Evolutionary conservation across 768 basidiomycete genomes (phyloP).

Genomic region (Russula foetens): DNA sequence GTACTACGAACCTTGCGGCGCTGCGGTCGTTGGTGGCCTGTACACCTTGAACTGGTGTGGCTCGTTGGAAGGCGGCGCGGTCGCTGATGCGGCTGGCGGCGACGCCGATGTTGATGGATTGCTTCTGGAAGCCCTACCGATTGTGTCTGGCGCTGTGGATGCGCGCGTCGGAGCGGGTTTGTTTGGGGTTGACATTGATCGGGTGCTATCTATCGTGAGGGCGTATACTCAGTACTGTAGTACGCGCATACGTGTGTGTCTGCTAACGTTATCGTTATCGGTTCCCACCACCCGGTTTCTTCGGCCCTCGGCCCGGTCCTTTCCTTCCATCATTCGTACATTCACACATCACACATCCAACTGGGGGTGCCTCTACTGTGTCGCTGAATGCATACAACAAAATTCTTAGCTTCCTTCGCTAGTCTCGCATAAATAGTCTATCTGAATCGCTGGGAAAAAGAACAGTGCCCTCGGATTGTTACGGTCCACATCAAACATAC

Average conservation of each 20-base stretch:
- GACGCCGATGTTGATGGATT: neutral
- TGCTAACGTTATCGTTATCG: too few species aligned
- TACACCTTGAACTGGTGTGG: slow-evolving; percentile 16
- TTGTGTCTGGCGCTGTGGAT: neutral
- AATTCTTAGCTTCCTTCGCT: too few species aligned
- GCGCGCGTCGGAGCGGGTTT: neutral
- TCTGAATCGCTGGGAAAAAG: too few species aligned
- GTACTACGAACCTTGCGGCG: slow-evolving; percentile 4
- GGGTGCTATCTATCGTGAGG: neutral
- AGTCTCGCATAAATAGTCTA: too few species aligned
- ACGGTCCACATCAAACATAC: neutral
- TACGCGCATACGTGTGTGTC: neutral
- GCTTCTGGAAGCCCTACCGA: neutral
- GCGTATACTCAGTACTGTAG: too few species aligned
- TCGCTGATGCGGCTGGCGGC: neutral
- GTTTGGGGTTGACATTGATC: slow-evolving; percentile 2
- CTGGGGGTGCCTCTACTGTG: too few species aligned
- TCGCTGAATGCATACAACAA: too few species aligned
- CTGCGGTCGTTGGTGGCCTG: neutral
- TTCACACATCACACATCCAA: too few species aligned
- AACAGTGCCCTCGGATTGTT: too few species aligned
- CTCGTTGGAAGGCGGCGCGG: neutral
- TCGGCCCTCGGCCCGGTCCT: too few species aligned
- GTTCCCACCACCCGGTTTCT: too few species aligned
- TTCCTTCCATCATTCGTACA: too few species aligned